Conservation (phyloP, 1,284 basidiomycete genomes). For the Waitea zeae region DNA sequence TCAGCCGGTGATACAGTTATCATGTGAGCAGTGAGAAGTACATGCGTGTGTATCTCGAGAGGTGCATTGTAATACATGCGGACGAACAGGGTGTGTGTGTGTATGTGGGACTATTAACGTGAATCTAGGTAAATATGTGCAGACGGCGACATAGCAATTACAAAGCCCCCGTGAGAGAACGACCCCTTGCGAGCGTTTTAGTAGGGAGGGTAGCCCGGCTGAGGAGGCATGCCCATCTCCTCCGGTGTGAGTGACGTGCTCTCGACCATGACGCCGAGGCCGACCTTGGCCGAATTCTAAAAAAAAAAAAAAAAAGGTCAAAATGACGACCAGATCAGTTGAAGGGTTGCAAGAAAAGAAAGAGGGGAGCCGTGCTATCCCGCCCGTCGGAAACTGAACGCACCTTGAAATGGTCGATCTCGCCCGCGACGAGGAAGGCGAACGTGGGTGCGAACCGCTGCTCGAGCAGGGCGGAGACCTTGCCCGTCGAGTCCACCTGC, state of each 20-base stretch:
- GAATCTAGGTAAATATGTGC: no score
- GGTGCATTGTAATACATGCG: no score
- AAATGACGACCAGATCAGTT: neutral
- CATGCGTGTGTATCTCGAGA: no score
- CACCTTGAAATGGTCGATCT: slow-evolving; percentile 99
- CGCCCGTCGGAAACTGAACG: no score
- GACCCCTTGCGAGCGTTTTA: no score
- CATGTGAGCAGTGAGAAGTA: no score
- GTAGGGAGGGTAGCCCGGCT: slow-evolving; percentile 13
- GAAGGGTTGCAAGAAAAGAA: slow-evolving; percentile 1
- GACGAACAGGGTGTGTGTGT: no score
- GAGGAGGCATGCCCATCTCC: slow-evolving; percentile 56
- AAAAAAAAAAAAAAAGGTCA: no score
- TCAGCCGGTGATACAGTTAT: no score
- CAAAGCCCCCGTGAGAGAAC: no score
- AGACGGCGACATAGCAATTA: no score
- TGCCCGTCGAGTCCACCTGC: slow-evolving; percentile 84
- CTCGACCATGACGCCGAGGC: slow-evolving; percentile 95
- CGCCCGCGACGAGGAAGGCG: slow-evolving; percentile 86
- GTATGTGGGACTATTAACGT: no score
- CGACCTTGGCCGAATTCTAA: slow-evolving; percentile 84
- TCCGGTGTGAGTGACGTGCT: slow-evolving; percentile 59
- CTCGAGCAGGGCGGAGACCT: slow-evolving; percentile 89
- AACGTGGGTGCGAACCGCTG: slow-evolving; percentile 94
- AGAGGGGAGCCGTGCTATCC: slow-evolving; percentile 12